Conservation (phyloP, 805 yeast species). For the Zygotorulaspora chibaensis region DNA sequence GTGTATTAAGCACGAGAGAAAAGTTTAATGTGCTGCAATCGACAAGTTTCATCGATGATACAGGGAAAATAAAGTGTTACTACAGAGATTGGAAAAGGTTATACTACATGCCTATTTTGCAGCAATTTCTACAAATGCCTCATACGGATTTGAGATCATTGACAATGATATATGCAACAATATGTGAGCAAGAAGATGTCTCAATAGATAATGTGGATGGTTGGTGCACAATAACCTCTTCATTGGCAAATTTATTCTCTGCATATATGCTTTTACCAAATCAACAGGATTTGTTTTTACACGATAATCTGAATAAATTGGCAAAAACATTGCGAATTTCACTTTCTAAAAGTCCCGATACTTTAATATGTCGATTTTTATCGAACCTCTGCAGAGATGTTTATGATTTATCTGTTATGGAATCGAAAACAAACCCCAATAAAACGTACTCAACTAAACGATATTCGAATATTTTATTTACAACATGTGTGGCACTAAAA, state of each 20-base stretch:
- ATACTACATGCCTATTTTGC: constrained; percentile 26
- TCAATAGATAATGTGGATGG: constrained; percentile 5
- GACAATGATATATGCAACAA: constrained; percentile 15
- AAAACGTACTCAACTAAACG: constrained; percentile 14
- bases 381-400: constrained; percentile 10
- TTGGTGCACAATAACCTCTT: constrained; percentile 15
- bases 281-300: constrained; percentile 4
- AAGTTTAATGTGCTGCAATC: constrained; percentile 19
- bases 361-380: constrained; percentile 7
- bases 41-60: constrained; percentile 23
- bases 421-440: constrained; percentile 9
- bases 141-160: constrained; percentile 3
- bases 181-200: constrained; percentile 7
- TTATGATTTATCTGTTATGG: constrained; percentile 15
- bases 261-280: constrained; percentile 9
- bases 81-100: constrained; percentile 23
- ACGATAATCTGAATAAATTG: constrained; percentile 19
- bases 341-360: constrained; percentile 5
- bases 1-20: constrained; percentile 20
- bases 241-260: constrained; percentile 13
- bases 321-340: constrained; percentile 22
- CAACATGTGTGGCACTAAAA: constrained; percentile 17
- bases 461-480: constrained; percentile 21
- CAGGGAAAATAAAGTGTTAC: constrained; percentile 13
- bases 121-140: constrained; percentile 1